Conservation (phyloP, 2,329 filamentous ascomycete species). For the Talaromyces funiculosus region DNA sequence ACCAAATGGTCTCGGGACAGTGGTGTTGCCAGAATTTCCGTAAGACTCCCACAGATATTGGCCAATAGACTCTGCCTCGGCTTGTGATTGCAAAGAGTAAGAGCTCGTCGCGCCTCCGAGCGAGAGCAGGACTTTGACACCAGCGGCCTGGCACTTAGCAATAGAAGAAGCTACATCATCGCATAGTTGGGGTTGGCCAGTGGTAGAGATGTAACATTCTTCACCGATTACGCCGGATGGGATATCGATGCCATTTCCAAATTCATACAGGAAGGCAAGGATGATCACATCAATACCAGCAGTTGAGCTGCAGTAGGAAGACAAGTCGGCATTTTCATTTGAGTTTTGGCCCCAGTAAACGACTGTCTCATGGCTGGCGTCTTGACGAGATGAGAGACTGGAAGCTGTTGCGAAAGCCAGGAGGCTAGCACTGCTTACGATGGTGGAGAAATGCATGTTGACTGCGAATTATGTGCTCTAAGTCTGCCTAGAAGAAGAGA, state of each 20-base stretch:
- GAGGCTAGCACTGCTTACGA: neutral
- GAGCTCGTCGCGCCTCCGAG: constrained; percentile 40
- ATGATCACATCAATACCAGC: constrained; percentile 42
- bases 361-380: neutral
- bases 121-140: constrained; percentile 44
- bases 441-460: neutral
- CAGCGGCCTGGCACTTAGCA: constrained; percentile 37
- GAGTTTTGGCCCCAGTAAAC: constrained; percentile 15
- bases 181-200: constrained; percentile 23
- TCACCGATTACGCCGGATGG: constrained; percentile 9
- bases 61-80: constrained; percentile 39
- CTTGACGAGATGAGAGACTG: neutral
- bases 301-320: constrained; percentile 33
- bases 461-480: no score
- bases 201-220: constrained; percentile 10
- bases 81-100: constrained; percentile 30
- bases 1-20: constrained; percentile 42
- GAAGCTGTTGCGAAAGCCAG: neutral
- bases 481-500: neutral
- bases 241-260: constrained; percentile 20
- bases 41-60: constrained; percentile 41
- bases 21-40: constrained; percentile 33
- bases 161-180: constrained; percentile 38
- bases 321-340: constrained; percentile 6
- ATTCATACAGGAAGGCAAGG: constrained; percentile 41